These are phyloP conservation scores for Lentinus polychrous DNA, from an alignment of 1,284 basidiomycete genomes.

Conservation along the genomic window DNA sequence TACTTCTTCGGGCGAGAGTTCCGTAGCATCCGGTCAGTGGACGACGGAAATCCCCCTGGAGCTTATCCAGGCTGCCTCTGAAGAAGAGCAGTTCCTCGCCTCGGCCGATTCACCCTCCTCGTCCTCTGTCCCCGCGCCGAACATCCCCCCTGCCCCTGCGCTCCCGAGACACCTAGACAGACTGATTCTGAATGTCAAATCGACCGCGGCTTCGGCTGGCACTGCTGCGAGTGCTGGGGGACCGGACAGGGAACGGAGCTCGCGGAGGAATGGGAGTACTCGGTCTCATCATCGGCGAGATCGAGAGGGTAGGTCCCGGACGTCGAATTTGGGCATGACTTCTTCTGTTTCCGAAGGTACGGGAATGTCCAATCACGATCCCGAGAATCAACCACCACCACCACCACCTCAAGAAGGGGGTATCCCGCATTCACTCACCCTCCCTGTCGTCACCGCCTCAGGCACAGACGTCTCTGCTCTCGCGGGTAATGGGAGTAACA, in stretches of 20 bases:
- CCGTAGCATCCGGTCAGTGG: slow-evolving; percentile 45
- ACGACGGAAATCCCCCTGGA: slow-evolving; percentile 70
- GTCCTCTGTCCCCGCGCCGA: slow-evolving; percentile 49
- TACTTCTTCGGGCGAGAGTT: slow-evolving; percentile 13
- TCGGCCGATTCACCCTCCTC: slow-evolving; percentile 29
- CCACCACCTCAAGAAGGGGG: slow-evolving; percentile 7
- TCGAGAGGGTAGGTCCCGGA: slow-evolving; percentile 16
- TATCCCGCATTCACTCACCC: slow-evolving; percentile 15
- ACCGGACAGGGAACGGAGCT: slow-evolving; percentile 15
- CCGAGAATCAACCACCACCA: too few relatives aligned
- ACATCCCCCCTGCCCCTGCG: slow-evolving; percentile 78
- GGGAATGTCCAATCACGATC: background rate
- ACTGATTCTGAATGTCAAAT: slow-evolving; percentile 77
- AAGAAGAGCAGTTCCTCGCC: slow-evolving; percentile 73
- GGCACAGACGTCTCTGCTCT: slow-evolving; percentile 32
- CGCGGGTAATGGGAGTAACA: slow-evolving; percentile 12
- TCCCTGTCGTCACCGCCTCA: slow-evolving; percentile 37
- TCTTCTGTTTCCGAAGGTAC: slow-evolving; percentile 11
- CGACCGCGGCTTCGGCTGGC: slow-evolving; percentile 17
- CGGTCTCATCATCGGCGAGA: slow-evolving; percentile 13
- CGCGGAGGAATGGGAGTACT: slow-evolving; percentile 10
- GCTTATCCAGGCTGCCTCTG: slow-evolving; percentile 71
- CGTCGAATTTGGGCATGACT: slow-evolving; percentile 22
- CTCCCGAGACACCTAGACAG: slow-evolving; percentile 92
- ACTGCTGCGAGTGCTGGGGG: slow-evolving; percentile 11